These are phyloP conservation scores for Jatropha multifida DNA, from an alignment of 441 rosid genomes.

Conservation along the genomic window DNA sequence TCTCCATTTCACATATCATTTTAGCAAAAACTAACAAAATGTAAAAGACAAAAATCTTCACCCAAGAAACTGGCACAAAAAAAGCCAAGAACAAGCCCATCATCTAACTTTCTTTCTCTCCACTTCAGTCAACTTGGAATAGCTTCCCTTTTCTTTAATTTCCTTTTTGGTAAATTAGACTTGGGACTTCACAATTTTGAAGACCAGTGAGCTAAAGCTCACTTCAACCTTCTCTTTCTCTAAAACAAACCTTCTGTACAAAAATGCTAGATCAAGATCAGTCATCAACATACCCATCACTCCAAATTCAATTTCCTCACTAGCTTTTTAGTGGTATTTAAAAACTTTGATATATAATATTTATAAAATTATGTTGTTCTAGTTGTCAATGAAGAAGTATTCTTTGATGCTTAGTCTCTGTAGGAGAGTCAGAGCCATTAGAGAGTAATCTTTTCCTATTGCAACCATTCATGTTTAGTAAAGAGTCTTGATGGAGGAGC, in stretches of 20 bases:
- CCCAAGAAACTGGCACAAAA: slow-evolving; percentile 24
- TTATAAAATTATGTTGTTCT: slow-evolving; percentile 21
- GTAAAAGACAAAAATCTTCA: slow-evolving; percentile 19
- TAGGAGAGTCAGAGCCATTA: slow-evolving; percentile 55
- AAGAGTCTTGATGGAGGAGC: slow-evolving; percentile 47
- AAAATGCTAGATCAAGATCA: slow-evolving; percentile 38
- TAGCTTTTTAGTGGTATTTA: slow-evolving; percentile 30
- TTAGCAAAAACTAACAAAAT: slow-evolving; percentile 12
- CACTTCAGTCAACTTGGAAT: slow-evolving; percentile 26
- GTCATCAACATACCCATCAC: slow-evolving; percentile 34
- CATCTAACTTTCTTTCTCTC: slow-evolving; percentile 16
- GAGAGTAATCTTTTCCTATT: slow-evolving; percentile 62
- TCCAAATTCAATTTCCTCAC: slow-evolving; percentile 31
- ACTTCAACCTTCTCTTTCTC: neutral
- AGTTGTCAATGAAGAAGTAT: slow-evolving; percentile 54
- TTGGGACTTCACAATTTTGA: too few species aligned
- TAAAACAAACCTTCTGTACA: slow-evolving; percentile 48
- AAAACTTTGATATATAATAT: slow-evolving; percentile 12
- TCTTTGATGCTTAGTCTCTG: slow-evolving; percentile 63
- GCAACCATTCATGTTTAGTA: slow-evolving; percentile 33
- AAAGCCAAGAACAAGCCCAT: slow-evolving; percentile 23
- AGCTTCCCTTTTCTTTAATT: slow-evolving; percentile 10
- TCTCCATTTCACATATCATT: slow-evolving; percentile 27
- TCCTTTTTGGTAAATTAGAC: too few species aligned
- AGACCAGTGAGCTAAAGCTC: neutral